Conservation (phyloP, 2,329 filamentous ascomycete species). For the Rhinocladiella mackenziei region DNA sequence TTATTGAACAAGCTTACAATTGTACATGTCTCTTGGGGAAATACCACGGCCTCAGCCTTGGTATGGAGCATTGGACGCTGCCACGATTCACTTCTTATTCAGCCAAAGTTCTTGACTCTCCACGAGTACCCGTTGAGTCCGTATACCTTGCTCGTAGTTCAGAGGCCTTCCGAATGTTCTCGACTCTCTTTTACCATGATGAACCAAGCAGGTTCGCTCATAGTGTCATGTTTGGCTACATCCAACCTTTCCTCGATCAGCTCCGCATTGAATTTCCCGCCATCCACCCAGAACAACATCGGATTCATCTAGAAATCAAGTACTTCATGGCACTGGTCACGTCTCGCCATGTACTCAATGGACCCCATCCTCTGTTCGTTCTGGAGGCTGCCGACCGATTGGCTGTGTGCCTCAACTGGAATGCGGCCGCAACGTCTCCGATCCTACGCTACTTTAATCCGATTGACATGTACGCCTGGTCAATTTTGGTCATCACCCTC, state of each 20-base stretch:
- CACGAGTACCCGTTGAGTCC: too few relatives aligned
- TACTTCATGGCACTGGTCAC: too few relatives aligned
- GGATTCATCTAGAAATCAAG: too few relatives aligned
- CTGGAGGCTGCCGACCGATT: slow-evolving; percentile 1
- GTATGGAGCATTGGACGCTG: too few relatives aligned
- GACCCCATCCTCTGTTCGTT: not conserved
- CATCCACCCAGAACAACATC: too few relatives aligned
- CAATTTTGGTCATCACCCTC: slow-evolving; percentile 18
- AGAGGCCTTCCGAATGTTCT: too few relatives aligned
- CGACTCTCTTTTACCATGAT: not conserved
- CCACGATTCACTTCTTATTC: not conserved
- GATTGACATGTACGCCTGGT: slow-evolving; percentile 17
- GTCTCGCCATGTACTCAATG: too few relatives aligned
- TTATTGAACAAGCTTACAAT: slow-evolving; percentile 10
- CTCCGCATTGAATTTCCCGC: too few relatives aligned
- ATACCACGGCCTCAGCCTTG: slow-evolving; percentile 16
- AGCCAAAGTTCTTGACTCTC: not conserved
- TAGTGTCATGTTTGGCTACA: too few relatives aligned
- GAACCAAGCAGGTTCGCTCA: not conserved
- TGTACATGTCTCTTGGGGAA: slow-evolving; percentile 9
- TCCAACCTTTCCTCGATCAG: too few relatives aligned
- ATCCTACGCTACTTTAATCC: slow-evolving; percentile 14
- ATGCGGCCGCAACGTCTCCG: not conserved
- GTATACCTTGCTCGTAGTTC: too few relatives aligned
- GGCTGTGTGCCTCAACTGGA: not conserved